Conservation (phyloP, 2,329 filamentous ascomycete species). For the Aspergillus eucalypticola region DNA sequence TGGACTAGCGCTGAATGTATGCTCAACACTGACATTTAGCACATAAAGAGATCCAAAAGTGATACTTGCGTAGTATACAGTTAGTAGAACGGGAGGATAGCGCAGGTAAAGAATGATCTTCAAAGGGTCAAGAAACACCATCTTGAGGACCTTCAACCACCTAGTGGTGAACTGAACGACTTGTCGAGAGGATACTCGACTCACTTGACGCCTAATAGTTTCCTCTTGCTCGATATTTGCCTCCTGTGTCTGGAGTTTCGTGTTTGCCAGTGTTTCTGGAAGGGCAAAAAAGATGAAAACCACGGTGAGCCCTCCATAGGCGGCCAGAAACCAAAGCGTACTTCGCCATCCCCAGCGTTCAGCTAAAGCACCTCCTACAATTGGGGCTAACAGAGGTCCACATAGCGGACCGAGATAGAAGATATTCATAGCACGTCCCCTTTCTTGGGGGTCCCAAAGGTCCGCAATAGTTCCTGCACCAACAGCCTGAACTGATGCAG, state of each 20-base stretch:
- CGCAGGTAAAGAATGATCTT: conserved; percentile 69
- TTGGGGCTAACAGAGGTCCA: conserved; percentile 73
- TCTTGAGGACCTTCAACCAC: conserved; percentile 56
- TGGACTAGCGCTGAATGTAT: conserved; percentile 65
- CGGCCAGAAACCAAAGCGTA: conserved; percentile 74
- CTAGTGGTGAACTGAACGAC: conserved; percentile 61
- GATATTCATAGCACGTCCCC: conserved; percentile 77
- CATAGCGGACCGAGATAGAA: conserved; percentile 79
- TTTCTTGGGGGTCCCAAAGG: conserved; percentile 71
- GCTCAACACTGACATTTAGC: conserved; percentile 74
- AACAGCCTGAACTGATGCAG: conserved; percentile 78
- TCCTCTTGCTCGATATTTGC: conserved; percentile 23
- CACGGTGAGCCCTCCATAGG: conserved; percentile 60
- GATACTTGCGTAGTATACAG: conserved; percentile 72
- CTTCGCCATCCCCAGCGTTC: conserved; percentile 71
- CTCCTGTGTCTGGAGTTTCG: conserved; percentile 34
- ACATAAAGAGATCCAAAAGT: conserved; percentile 76
- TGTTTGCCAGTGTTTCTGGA: conserved; percentile 44
- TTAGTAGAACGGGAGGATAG: conserved; percentile 71
- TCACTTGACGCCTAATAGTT: conserved; percentile 35
- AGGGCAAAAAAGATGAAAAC: conserved; percentile 46
- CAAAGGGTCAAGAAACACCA: conserved; percentile 70
- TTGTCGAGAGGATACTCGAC: conserved; percentile 61
- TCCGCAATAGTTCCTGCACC: conserved; percentile 82
- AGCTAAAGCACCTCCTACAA: conserved; percentile 73